Conservation (phyloP, 2,329 filamentous ascomycete species). For the Aspergillus brunneoviolaceus region DNA sequence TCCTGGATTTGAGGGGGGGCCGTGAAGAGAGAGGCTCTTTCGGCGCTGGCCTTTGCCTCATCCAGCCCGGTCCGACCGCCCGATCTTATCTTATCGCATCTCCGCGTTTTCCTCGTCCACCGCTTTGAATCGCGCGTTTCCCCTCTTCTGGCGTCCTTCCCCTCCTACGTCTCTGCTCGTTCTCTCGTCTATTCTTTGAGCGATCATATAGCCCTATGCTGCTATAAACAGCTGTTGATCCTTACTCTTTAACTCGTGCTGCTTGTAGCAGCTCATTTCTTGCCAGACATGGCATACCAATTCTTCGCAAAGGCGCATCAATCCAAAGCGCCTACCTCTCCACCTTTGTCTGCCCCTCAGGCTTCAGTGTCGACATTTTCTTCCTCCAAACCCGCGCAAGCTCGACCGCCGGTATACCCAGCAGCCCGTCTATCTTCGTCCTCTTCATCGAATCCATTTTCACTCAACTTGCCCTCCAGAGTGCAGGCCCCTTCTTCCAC, state of each 20-base stretch:
- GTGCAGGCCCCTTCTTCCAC: conserved; percentile 24
- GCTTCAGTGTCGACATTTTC: conserved; percentile 15
- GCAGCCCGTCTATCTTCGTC: conserved; percentile 30
- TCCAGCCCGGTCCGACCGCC: conserved; percentile 15
- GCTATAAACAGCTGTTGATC: too few species aligned
- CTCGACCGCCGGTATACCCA: conserved; percentile 31
- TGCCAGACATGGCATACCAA: conserved; percentile 36
- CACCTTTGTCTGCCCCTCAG: conserved; percentile 24
- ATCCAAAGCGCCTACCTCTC: conserved; percentile 24
- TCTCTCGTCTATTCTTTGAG: background rate
- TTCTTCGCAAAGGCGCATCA: conserved; percentile 38
- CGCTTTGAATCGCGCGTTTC: conserved; percentile 3
- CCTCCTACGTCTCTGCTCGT: conserved; percentile 1
- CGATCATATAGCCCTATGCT: background rate
- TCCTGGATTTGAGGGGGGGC: conserved; percentile 4
- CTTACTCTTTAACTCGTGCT: background rate
- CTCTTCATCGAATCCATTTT: conserved; percentile 23
- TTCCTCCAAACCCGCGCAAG: conserved; percentile 16
- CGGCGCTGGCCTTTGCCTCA: conserved; percentile 14
- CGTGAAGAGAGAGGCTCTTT: conserved; percentile 16
- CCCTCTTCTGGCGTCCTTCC: conserved; percentile 8
- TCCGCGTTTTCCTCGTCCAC: conserved; percentile 29
- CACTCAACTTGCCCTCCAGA: conserved; percentile 18
- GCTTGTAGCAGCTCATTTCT: background rate
- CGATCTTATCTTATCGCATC: conserved; percentile 38